Base-by-base conservation (phyloP, 345 rosid species). In the Trapa incisa region DNA sequence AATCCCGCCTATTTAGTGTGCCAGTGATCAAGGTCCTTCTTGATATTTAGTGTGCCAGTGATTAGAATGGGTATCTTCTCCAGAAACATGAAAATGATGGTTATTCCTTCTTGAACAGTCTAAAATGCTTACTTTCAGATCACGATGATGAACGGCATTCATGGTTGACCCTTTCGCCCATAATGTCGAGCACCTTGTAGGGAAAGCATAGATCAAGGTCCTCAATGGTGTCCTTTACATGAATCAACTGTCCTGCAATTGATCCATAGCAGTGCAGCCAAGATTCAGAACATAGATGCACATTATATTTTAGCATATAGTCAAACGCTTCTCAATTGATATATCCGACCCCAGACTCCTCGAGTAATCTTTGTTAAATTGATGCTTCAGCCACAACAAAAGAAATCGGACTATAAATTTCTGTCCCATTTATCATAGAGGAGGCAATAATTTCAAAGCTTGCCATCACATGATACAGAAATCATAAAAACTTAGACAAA, bases 261-360 rank as follows among this genome's bases (percentile, higher is more conserved):
- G 72, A 66, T 73, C 89, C 85, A 84, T 67, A 87, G 70, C 69
- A 82, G 71, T 70, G 83, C 87, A 71, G 65, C 84, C 97, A 87
- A 89, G 73, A 71, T 75, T 66, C 67, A 65, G 60, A 80, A n/a
- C 68, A 71, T 52, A 11, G 64, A 67, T 8, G 48, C 39, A n/a
- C n/a, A n/a, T n/a, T n/a, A n/a, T n/a, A n/a, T n/a, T n/a, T n/a
- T n/a, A n/a, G n/a, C n/a, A n/a, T n/a, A n/a, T n/a, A n/a, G n/a
- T n/a, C n/a, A n/a, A n/a, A n/a, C n/a, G n/a, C n/a, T n/a, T n/a
- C n/a, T n/a, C n/a, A n/a, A n/a, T n/a, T n/a, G n/a, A n/a, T n/a
- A n/a, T n/a, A n/a, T n/a, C n/a, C n/a, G n/a, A n/a, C n/a, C n/a
- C n/a, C 48, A 33, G 7, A 54, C 33, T 54, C 10, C 33, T n/a